Evolutionary conservation across 2,329 filamentous ascomycete genomes (phyloP).

Genomic region (Plenodomus lindquistii): DNA sequence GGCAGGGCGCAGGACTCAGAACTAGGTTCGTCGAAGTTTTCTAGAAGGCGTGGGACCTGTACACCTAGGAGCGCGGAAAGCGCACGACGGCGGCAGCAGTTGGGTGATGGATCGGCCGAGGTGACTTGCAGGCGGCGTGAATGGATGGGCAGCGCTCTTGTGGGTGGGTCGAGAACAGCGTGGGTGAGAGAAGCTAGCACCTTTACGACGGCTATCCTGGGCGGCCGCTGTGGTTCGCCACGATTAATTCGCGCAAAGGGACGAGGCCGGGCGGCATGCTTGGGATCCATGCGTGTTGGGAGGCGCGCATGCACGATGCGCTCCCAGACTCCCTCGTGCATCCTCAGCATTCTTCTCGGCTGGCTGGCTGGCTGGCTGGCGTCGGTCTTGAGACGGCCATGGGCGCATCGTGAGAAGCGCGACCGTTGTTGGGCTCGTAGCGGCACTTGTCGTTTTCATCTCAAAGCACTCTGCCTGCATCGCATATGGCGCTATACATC

Average conservation of each 20-base stretch:
- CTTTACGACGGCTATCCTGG: slow-evolving; percentile 10
- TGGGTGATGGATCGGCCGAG: slow-evolving; percentile 14
- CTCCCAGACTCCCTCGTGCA: no score
- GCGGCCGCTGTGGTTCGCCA: slow-evolving; percentile 12
- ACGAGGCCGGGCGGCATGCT: neutral
- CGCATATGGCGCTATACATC: neutral
- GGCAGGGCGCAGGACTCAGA: slow-evolving; percentile 4
- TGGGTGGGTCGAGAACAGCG: slow-evolving; percentile 8
- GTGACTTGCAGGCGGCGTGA: neutral
- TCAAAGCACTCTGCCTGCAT: neutral
- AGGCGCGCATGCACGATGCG: no score
- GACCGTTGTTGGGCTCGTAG: no score
- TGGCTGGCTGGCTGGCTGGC: neutral
- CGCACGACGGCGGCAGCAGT: slow-evolving; percentile 11
- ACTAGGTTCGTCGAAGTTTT: slow-evolving; percentile 17
- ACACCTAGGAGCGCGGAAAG: slow-evolving; percentile 16
- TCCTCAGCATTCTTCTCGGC: no score
- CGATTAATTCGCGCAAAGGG: slow-evolving; percentile 17
- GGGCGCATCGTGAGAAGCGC: no score
- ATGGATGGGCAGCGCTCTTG: neutral
- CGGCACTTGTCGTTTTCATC: neutral
- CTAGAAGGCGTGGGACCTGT: slow-evolving; percentile 13
- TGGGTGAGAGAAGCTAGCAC: slow-evolving; percentile 8
- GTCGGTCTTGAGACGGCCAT: neutral
- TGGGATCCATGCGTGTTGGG: no score